phyloP scores from a whole-genome alignment of 1,284 basidiomycete genomes.

The Rhodotorula sp. region DNA sequence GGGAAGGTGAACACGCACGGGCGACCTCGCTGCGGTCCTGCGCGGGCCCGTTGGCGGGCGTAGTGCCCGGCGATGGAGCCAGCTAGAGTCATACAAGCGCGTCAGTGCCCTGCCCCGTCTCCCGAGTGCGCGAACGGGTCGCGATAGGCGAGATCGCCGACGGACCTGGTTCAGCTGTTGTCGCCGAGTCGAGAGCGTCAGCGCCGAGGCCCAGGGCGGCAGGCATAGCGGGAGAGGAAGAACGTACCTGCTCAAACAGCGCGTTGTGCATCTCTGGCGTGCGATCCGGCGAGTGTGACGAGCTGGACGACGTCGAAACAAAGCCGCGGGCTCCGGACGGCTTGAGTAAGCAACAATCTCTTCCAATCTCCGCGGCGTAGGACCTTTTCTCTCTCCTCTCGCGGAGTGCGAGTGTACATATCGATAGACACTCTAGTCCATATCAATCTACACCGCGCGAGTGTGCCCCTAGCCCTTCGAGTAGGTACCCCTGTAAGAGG shows the following conservation, averaged over 20 bases:
- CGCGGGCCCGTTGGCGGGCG: slow-evolving; percentile 28
- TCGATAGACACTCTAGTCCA: too few species aligned
- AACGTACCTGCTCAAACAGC: slow-evolving; percentile 5
- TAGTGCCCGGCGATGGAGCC: slow-evolving; percentile 23
- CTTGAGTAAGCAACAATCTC: background rate
- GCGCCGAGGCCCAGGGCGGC: background rate
- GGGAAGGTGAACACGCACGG: slow-evolving; percentile 6
- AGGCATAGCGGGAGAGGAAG: background rate
- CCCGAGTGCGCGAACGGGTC: background rate
- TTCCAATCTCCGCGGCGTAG: too few species aligned
- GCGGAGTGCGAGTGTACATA: too few species aligned
- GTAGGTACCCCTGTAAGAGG: too few species aligned
- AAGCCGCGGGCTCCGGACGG: background rate
- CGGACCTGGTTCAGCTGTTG: slow-evolving; percentile 32
- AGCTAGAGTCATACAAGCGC: slow-evolving; percentile 4
- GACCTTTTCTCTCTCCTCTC: too few species aligned
- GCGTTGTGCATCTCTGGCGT: slow-evolving; percentile 5
- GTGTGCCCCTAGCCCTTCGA: too few species aligned
- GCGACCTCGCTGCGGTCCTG: slow-evolving; percentile 23
- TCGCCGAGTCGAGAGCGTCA: slow-evolving; percentile 5
- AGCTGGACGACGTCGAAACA: background rate
- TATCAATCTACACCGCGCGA: too few species aligned
- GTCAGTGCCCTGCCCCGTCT: background rate
- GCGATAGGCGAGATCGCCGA: background rate
- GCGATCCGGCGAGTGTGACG: background rate